Base-by-base conservation (phyloP, 768 basidiomycete species). In the Coprinellus aureogranulatus region DNA sequence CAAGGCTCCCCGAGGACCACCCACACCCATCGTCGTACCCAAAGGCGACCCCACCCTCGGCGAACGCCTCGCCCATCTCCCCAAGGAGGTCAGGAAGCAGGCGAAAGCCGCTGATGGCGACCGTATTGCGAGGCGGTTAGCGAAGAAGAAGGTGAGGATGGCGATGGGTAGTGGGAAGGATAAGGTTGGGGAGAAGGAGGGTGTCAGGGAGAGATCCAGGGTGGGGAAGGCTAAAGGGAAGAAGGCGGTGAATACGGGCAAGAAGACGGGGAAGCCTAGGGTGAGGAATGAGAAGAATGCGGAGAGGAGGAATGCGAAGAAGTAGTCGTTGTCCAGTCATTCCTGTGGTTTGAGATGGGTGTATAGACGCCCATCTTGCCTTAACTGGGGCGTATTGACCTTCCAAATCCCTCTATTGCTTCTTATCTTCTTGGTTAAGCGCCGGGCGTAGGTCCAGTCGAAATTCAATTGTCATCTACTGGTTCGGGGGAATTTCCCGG, bases 11-110 rank as follows among this genome's bases (percentile, higher is more conserved):
- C 58, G 34, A 6, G 34, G 34, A 34, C 34, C 34, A 6, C 34
- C 66, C 64, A 49, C 53, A 55, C 61, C 65, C 37, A 57, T 72
- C 57, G 53, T 72, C 11, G 65, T 86, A 46, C 88, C 90, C 0
- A 90, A 90, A 65, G 94, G 94, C 20, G 86, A 98, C 68, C 91
- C 93, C 0, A 67, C 72, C 4, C 84, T 97, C 3, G 96, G 94
- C 10, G 84, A 84, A 64, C 86, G 87, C 66, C 76, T 98, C 27
- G 84, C 81, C 30, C 81, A 85, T 52, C 75, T 98, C 40, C 82
- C 88, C 16, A 94, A 94, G 71, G 89, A 92, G 22, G 91, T 89
- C 60, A 83, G 96, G 59, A 97, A 95, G 76, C 77, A 82, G 42
- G 83, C 77, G 59, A 99, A 99, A 73, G 80, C 87, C 2, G 66